Conservation (phyloP, 306 rosid genomes). For the Astragalus membranaceus region DNA sequence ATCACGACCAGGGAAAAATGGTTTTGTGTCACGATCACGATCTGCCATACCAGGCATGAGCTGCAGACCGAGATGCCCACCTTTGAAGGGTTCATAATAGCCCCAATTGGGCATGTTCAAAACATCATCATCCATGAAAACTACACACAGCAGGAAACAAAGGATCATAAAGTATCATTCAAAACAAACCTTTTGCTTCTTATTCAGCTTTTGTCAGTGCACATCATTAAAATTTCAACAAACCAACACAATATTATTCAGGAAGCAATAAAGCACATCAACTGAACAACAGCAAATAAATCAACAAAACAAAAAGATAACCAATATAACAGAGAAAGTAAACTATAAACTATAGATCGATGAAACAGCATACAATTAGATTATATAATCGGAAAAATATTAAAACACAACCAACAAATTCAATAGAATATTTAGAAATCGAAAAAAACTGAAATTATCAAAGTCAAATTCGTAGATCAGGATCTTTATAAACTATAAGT, state of each 20-base stretch:
- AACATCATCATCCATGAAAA: conserved; percentile 84
- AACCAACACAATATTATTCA: not conserved
- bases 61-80: conserved; percentile 84
- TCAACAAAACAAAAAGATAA: not conserved
- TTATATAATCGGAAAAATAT: conserved; percentile 23
- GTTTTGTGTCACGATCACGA: conserved; percentile 68
- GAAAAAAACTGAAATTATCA: not conserved
- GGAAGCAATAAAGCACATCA: not conserved
- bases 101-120: conserved; percentile 97
- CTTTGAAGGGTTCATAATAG: conserved; percentile 81
- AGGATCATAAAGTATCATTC: conserved; percentile 17
- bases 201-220: conserved; percentile 9
- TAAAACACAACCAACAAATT: not conserved
- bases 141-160: conserved; percentile 39
- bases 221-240: conserved; percentile 15
- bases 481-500: not conserved
- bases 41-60: conserved; percentile 84
- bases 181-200: not conserved
- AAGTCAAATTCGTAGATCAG: conserved; percentile 10
- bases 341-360: not conserved
- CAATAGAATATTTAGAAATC: not conserved
- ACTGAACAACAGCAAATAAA: not conserved
- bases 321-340: not conserved
- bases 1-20: conserved; percentile 69
- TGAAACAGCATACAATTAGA: not conserved